A percentile compares a stretch with the other conserved stretches of the same genome.
Conservation (phyloP, 805 yeast genomes). For the Candida ortonii region DNA sequence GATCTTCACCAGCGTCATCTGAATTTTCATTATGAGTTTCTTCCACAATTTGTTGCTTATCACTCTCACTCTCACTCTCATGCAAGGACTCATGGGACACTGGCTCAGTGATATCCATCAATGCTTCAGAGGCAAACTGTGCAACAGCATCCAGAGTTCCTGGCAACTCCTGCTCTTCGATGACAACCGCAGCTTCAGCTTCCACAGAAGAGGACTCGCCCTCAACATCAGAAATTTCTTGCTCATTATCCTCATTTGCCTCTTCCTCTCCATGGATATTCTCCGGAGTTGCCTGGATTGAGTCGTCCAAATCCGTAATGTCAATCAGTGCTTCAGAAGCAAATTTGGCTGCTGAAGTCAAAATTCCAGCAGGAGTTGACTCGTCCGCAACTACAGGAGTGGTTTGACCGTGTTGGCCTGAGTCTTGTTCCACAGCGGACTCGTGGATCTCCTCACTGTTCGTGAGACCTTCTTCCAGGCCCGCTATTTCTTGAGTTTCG, state of each 20-base stretch:
- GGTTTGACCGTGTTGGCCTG: too few relatives aligned
- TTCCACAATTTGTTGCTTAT: not conserved
- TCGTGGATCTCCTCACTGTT: too few relatives aligned
- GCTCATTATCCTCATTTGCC: not conserved
- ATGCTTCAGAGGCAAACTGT: slow-evolving; percentile 13
- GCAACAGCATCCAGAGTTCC: slow-evolving; percentile 4
- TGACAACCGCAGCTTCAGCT: not conserved
- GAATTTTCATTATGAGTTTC: not conserved
- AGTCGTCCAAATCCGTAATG: too few relatives aligned
- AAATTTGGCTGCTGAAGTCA: too few relatives aligned
- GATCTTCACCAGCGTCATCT: not conserved
- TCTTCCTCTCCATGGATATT: not conserved
- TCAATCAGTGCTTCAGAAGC: too few relatives aligned
- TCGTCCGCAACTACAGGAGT: too few relatives aligned
- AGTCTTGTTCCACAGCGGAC: too few relatives aligned
- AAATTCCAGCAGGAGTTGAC: too few relatives aligned
- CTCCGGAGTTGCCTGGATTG: too few relatives aligned
- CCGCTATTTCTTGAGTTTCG: too few relatives aligned
- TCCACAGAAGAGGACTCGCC: not conserved
- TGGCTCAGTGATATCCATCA: slow-evolving; percentile 16
- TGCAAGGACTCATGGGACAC: slow-evolving; percentile 1
- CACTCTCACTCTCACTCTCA: not conserved
- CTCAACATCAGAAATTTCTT: slow-evolving; percentile 1
- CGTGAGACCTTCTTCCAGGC: too few relatives aligned
- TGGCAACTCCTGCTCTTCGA: not conserved